phyloP scores from a whole-genome alignment of 768 basidiomycete genomes.

The Tephrocybe sp. region DNA sequence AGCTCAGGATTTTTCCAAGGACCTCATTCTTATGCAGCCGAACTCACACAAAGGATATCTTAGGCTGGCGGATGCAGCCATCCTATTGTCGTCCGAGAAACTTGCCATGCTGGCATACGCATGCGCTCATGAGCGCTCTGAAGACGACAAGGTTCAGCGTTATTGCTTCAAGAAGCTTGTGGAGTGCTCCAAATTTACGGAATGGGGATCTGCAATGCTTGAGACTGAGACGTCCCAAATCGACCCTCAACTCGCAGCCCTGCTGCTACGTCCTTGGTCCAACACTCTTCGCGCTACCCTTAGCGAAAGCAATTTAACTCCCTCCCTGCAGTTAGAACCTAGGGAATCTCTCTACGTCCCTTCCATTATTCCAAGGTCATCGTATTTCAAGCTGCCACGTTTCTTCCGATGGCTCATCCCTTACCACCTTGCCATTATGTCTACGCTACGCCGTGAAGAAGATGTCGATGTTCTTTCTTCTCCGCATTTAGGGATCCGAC shows the following conservation, averaged over 20 bases:
- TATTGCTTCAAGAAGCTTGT: conserved; percentile 47
- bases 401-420: conserved; percentile 66
- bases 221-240: conserved; percentile 39
- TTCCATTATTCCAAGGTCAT: neutral
- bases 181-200: conserved; percentile 43
- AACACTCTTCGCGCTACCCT: conserved; percentile 29
- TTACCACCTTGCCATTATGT: conserved; percentile 57
- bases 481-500: conserved; percentile 48
- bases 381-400: conserved; percentile 44
- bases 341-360: conserved; percentile 41
- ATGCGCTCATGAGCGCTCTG: conserved; percentile 37
- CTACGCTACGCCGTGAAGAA: conserved; percentile 47
- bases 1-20: conserved; percentile 30
- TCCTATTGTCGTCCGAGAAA: conserved; percentile 33
- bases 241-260: conserved; percentile 25
- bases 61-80: conserved; percentile 45
- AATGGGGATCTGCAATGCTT: conserved; percentile 48
- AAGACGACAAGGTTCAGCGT: conserved; percentile 30
- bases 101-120: conserved; percentile 56
- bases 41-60: conserved; percentile 45
- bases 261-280: conserved; percentile 42
- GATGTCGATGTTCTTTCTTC: conserved; percentile 49
- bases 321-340: conserved; percentile 38
- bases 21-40: conserved; percentile 28
- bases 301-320: conserved; percentile 27